Percentiles rank a stretch among this genome's conserved stretches.
These are phyloP conservation scores for Aspergillus sclerotioniger DNA, from an alignment of 495 filamentous ascomycete species.

Conservation along the genomic window DNA sequence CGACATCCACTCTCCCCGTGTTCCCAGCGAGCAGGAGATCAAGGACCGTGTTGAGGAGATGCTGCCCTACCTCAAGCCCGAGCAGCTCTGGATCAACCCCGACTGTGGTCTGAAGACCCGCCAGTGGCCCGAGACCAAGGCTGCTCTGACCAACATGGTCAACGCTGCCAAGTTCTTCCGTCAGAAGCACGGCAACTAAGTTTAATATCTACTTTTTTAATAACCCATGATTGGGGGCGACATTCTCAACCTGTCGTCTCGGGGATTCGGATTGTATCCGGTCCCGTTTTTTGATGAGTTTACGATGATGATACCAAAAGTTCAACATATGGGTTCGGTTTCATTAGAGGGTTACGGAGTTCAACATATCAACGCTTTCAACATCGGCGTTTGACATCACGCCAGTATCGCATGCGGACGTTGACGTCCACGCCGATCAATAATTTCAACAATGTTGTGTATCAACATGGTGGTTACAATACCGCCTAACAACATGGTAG, in stretches of 20 bases:
- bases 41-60: slow-evolving; percentile 96
- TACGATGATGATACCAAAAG: slow-evolving; percentile 54
- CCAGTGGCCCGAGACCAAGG: slow-evolving; percentile 94
- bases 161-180: slow-evolving; percentile 96
- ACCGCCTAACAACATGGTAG: slow-evolving; percentile 15
- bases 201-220: slow-evolving; percentile 19
- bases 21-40: slow-evolving; percentile 94
- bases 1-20: slow-evolving; percentile 98
- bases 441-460: slow-evolving; percentile 32
- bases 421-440: slow-evolving; percentile 22
- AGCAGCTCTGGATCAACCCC: slow-evolving; percentile 98
- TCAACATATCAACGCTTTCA: slow-evolving; percentile 61
- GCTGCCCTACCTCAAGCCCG: slow-evolving; percentile 87
- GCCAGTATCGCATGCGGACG: slow-evolving; percentile 10
- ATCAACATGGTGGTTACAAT: no score
- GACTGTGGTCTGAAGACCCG: slow-evolving; percentile 99
- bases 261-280: slow-evolving; percentile 27
- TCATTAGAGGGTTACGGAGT: slow-evolving; percentile 46
- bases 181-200: slow-evolving; percentile 69
- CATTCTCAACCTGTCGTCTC: slow-evolving; percentile 48
- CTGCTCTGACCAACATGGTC: slow-evolving; percentile 87
- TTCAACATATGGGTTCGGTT: slow-evolving; percentile 51
- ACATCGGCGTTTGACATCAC: slow-evolving; percentile 53
- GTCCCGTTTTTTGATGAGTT: slow-evolving; percentile 41
- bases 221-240: slow-evolving; percentile 28